Conservation (phyloP, 345 rosid species). For the Adansonia digitata region DNA sequence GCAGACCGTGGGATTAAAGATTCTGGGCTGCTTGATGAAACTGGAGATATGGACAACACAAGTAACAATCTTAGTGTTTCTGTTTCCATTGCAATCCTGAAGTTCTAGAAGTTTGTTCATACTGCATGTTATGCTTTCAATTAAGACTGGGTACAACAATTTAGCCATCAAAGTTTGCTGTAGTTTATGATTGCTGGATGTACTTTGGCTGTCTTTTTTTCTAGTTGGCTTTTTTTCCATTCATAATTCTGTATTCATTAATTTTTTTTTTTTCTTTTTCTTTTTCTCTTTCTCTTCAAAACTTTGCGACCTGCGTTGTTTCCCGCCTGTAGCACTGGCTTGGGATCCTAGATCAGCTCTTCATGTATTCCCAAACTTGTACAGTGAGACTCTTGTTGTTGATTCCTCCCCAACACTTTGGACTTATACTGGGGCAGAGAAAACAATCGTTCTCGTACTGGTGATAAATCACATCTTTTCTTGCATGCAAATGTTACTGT, state of each 20-base stretch:
- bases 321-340: conserved; percentile 96
- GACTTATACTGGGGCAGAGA: conserved; percentile 63
- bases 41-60: conserved; percentile 59
- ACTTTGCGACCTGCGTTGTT: conserved; percentile 94
- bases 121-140: background rate
- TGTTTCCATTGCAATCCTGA: background rate
- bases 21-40: conserved; percentile 68
- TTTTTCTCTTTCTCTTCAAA: conserved; percentile 38
- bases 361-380: conserved; percentile 67
- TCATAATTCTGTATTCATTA: background rate
- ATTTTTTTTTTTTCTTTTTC: conserved; percentile 4
- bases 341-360: conserved; percentile 91
- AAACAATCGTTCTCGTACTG: conserved; percentile 70
- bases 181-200: background rate
- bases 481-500: conserved; percentile 8
- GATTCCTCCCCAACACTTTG: conserved; percentile 85
- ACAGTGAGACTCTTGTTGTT: conserved; percentile 56
- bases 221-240: conserved; percentile 9
- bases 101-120: background rate
- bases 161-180: background rate
- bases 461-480: conserved; percentile 32
- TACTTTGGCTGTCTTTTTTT: conserved; percentile 1
- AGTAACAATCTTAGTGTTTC: conserved; percentile 42
- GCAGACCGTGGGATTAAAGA: conserved; percentile 83
- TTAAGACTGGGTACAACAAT: background rate